These are phyloP conservation scores for Coemansia erecta DNA, from an alignment of 192 early-diverging fungal species.

Conservation along the genomic window DNA sequence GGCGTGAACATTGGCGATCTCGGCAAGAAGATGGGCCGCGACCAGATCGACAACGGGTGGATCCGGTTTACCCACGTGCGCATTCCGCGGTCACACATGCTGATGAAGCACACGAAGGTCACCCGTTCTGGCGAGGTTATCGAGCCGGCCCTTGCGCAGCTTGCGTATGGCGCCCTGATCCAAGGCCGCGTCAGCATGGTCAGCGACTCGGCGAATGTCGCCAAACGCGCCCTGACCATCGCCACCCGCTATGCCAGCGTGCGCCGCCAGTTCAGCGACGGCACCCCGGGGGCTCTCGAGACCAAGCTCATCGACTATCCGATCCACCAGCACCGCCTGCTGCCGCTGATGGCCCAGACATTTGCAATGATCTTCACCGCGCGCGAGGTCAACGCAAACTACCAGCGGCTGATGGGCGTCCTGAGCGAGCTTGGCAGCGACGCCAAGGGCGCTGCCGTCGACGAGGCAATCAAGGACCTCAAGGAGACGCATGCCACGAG, in stretches of 20 bases:
- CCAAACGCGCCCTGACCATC: constrained; percentile 88
- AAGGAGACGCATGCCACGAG: constrained; percentile 91
- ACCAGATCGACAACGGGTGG: constrained; percentile 91
- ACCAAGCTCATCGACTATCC: constrained; percentile 91
- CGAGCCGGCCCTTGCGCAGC: constrained; percentile 77
- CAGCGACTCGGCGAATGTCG: constrained; percentile 78
- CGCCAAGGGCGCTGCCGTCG: constrained; percentile 54
- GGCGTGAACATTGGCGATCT: constrained; percentile 90
- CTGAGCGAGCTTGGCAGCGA: constrained; percentile 64
- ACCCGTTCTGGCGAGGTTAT: constrained; percentile 73
- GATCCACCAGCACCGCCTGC: constrained; percentile 90
- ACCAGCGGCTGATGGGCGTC: constrained; percentile 72
- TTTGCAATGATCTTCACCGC: constrained; percentile 91
- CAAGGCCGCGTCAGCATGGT: constrained; percentile 81
- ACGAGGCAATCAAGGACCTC: constrained; percentile 70
- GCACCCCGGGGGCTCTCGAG: constrained; percentile 63
- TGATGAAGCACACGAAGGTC: constrained; percentile 92
- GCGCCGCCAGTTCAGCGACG: constrained; percentile 81
- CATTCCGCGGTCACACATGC: constrained; percentile 85
- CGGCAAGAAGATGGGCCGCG: constrained; percentile 91
- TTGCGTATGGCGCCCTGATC: constrained; percentile 87
- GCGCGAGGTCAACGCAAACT: constrained; percentile 76
- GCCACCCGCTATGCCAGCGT: constrained; percentile 89
- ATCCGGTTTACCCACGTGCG: constrained; percentile 92
- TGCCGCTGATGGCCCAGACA: constrained; percentile 86